Evolutionary conservation across 2,329 filamentous ascomycete species (phyloP), one percentile per base, ranked within the genome.

Genomic region (Pseudocercospora musae): DNA sequence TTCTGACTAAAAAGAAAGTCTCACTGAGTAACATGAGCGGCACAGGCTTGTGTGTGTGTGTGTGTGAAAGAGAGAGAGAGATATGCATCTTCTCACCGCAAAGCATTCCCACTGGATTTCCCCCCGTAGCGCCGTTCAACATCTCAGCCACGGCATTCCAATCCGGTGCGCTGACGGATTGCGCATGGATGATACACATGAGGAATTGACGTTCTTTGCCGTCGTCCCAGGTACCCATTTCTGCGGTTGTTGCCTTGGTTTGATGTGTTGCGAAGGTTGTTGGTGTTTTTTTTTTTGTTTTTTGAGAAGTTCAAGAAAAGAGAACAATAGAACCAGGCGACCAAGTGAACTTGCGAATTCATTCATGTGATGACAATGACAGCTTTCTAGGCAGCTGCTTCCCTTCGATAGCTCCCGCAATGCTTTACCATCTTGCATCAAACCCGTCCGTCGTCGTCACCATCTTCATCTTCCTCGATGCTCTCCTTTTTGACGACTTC

Each of bases 81-180:
- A n/a, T n/a, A n/a, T n/a, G n/a, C n/a, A n/a, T n/a, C n/a, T n/a
- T n/a, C 40, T 10, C 31, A 69, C 67, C 66, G 66, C 2, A 59
- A 31, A 1, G 61, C 56, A 18, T 68, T 68, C 5, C 63, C 64
- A 13, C 65, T 62, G 60, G 57, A 70, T 7, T 66, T 63, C 1
- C 61, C 52, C 66, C 66, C 18, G 56, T 46, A 29, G 27, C 33
- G 6, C 33, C 8, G 13, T 62, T 57, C 64, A 70, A 63, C 23
- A 67, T 31, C 4, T 60, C 37, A 2, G 68, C 68, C 20, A 70
- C 63, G 18, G 64, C 21, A 15, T 64, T 59, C 68, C 68, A 68
- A 2, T 68, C 64, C 2, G 65, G 66, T 10, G 48, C 11, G 48
- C 15, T 52, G 1, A 56, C 18, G 20, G 37, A 46, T 31, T 54